These are phyloP conservation scores for Metschnikowia amazonensis DNA, from an alignment of 805 yeast species.

Conservation along the genomic window DNA sequence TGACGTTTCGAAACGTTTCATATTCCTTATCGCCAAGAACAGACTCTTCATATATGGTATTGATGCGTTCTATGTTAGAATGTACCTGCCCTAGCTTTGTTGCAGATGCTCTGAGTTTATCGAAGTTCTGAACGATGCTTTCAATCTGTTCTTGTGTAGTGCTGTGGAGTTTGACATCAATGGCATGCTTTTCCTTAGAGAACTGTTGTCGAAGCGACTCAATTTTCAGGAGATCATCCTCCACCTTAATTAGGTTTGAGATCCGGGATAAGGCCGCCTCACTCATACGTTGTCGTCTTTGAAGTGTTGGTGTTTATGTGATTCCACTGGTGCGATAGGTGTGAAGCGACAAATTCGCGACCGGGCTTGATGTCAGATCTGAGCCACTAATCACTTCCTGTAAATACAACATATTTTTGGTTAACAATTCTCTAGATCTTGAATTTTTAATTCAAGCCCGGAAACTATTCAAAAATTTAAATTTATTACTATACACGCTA, in stretches of 20 bases:
- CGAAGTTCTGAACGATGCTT: slow-evolving; percentile 50
- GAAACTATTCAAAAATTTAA: background rate
- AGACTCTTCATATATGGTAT: slow-evolving; percentile 54
- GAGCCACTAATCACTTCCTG: background rate
- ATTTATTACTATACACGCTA: background rate
- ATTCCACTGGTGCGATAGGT: background rate
- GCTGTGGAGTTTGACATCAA: slow-evolving; percentile 70
- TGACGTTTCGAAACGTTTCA: slow-evolving; percentile 62
- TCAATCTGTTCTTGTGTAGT: slow-evolving; percentile 66
- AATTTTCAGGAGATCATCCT: slow-evolving; percentile 55
- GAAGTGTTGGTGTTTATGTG: background rate
- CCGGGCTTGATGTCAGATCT: background rate
- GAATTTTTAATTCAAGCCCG: too few relatives aligned
- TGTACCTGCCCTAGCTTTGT: slow-evolving; percentile 36
- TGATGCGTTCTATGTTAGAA: slow-evolving; percentile 36
- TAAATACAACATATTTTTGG: too few relatives aligned
- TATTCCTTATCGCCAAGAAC: slow-evolving; percentile 60
- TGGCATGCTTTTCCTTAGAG: slow-evolving; percentile 63
- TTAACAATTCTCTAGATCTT: too few relatives aligned
- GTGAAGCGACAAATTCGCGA: slow-evolving; percentile 4
- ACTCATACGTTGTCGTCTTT: slow-evolving; percentile 23
- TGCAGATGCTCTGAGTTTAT: slow-evolving; percentile 45
- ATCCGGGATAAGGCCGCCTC: slow-evolving; percentile 40
- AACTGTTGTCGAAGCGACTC: slow-evolving; percentile 51
- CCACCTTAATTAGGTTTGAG: slow-evolving; percentile 37